Percentiles rank a stretch among this genome's conserved stretches.
These are phyloP conservation scores for Coprinopsis strossmayeri DNA, from an alignment of 768 basidiomycete species.

Conservation along the genomic window DNA sequence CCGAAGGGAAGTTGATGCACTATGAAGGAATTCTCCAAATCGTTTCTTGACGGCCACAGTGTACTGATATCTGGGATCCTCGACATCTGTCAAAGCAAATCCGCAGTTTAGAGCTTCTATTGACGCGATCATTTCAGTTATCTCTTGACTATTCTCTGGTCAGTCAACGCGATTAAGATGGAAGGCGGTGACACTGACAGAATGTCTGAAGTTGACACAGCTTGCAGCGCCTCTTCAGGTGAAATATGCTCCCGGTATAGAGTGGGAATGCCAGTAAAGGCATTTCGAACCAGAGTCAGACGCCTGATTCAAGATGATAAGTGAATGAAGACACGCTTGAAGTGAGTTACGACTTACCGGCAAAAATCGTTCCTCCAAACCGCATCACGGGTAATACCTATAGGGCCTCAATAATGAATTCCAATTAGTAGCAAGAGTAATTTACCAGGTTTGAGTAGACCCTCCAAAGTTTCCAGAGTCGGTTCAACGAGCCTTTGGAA, in stretches of 20 bases:
- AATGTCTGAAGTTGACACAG: slow-evolving; percentile 54
- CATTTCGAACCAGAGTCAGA: slow-evolving; percentile 66
- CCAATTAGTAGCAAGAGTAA: slow-evolving; percentile 7
- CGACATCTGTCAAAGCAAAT: slow-evolving; percentile 58
- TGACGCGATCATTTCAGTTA: slow-evolving; percentile 71
- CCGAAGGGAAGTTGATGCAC: slow-evolving; percentile 59
- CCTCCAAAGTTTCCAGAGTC: slow-evolving; percentile 48
- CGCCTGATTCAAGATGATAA: slow-evolving; percentile 32
- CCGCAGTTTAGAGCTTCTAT: slow-evolving; percentile 56
- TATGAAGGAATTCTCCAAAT: slow-evolving; percentile 65
- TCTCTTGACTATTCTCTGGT: slow-evolving; percentile 46
- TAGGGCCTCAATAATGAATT: too few relatives aligned
- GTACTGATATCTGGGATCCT: slow-evolving; percentile 60
- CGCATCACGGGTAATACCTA: slow-evolving; percentile 46
- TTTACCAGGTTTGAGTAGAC: slow-evolving; percentile 47
- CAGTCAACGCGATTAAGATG: neutral
- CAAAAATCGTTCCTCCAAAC: slow-evolving; percentile 86
- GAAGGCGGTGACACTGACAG: slow-evolving; percentile 51
- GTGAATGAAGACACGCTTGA: neutral
- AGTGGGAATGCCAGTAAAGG: slow-evolving; percentile 69
- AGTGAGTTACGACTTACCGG: slow-evolving; percentile 38
- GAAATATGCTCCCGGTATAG: slow-evolving; percentile 49
- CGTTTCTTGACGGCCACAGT: slow-evolving; percentile 49
- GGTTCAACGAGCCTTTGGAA: slow-evolving; percentile 65
- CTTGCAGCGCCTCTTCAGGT: slow-evolving; percentile 37